phyloP scores from a whole-genome alignment of 1,139 yeast genomes.

The Scheffersomyces segobiensis region DNA sequence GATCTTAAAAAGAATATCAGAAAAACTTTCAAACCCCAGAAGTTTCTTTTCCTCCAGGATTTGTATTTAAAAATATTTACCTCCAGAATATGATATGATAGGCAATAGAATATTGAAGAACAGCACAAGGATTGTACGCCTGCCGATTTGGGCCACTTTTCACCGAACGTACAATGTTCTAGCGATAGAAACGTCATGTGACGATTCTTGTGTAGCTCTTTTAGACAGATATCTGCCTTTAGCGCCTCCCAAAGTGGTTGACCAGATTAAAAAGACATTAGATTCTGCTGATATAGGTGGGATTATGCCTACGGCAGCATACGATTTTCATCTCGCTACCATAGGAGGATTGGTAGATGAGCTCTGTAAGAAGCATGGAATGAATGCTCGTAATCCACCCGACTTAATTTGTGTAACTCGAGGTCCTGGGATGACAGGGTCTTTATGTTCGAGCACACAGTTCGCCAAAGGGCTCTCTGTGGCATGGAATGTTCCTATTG shows the following conservation, averaged over 20 bases:
- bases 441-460: conserved; percentile 78
- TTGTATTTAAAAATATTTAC: neutral
- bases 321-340: conserved; percentile 67
- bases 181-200: conserved; percentile 93
- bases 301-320: conserved; percentile 84
- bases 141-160: neutral
- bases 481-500: conserved; percentile 73
- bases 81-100: conserved; percentile 10
- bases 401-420: conserved; percentile 86
- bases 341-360: conserved; percentile 42
- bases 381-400: conserved; percentile 42
- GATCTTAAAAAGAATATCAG: neutral
- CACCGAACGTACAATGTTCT: conserved; percentile 56
- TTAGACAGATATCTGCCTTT: conserved; percentile 46
- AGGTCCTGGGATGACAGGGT: conserved; percentile 98
- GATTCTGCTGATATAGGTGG: conserved; percentile 76
- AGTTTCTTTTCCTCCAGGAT: neutral
- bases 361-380: conserved; percentile 26
- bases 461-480: conserved; percentile 81
- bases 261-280: conserved; percentile 65
- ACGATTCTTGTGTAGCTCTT: conserved; percentile 87
- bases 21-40: neutral
- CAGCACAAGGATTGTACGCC: neutral
- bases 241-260: conserved; percentile 52
- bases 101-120: conserved; percentile 1